Evolutionary conservation across 2,329 filamentous ascomycete genomes (phyloP), one percentile per base, ranked within the genome.

Genomic region (Nectriaceae sp.): DNA sequence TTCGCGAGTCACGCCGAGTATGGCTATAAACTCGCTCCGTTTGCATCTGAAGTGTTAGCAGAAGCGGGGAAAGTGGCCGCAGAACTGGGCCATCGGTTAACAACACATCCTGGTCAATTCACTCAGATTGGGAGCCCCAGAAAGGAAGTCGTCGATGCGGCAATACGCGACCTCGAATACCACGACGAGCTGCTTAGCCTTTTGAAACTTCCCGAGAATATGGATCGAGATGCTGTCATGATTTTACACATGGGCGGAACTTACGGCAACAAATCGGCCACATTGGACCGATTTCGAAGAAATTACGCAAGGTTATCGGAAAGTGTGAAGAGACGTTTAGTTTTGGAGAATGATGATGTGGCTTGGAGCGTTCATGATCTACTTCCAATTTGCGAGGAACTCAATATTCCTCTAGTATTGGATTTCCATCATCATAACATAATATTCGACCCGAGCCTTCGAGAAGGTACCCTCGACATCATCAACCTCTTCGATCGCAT

Each of bases 371-470:
- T 96, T 0, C 92, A 97, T 60, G 92, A 97, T 61, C 73, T 97
- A 5, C 75, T 97, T 0, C 92, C 93, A 0, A 75, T 96, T 0
- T 97, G 93, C 64, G 89, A 97, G 67, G 91, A 96, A 68, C 76
- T 97, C n/a, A 89, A 93, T 64, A 96, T 97, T 33, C 93, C 93
- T 0, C 71, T 97, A 0, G 92, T 96, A 1, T 83, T 97, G 11
- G 93, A 97, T 67, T 97, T 83, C 59, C 93, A 97, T 64, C 93
- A 97, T 60, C 90, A 97, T 75, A 97, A 97, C 67, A 97, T 97
- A 58, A 73, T 96, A 8, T 96, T 96, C 61, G 89, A 96, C 65
- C 63, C 79, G 0, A 75, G 75, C 5, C 71, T 95, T 2, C 85
- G 91, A 3, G 92, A 96, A 70, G 91, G 92, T 1, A 96, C 91